Base-by-base conservation (phyloP, 116 monocot genomes). In the Phalaenopsis hybrid region DNA sequence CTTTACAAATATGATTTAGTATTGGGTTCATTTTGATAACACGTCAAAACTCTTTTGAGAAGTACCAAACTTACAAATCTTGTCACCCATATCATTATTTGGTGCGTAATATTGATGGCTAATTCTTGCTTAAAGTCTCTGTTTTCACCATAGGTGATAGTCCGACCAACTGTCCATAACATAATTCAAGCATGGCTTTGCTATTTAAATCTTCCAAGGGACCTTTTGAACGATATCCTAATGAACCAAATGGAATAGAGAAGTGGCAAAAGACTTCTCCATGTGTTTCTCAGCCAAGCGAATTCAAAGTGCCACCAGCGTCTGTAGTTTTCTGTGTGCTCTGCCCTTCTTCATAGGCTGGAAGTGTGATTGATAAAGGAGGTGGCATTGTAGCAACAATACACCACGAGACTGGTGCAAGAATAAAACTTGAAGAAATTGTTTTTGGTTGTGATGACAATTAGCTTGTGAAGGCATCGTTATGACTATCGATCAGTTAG, bases 301-400 rank as follows among this genome's bases (percentile, higher is more conserved):
- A 85, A 44, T 76, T 81, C 12, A 91, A 85, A 80, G 16, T 44
- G 18, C 25, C 81, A 16, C 76, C 85, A 20, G 88, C 93, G 17
- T 77, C 88, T 85, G 51, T 87, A 50, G 81, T 90, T 8, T 93
- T 93, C 73, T 91, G 93, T 5, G 46, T 98, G 28, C 91, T 98
- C 58, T 98, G 94, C 50, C 95, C 89, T 70, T 43, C 85, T 78
- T 90, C 98, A 0, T 90, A 93, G 76, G 88, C 87, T 82, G 98
- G 95, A 43, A 88, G 90, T 75, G 67, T 94, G 15, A 92, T 98
- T 83, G 98, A 95, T 13, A 95, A 93, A 89, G 98, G 95, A 55
- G 98, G 95, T 41, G 79, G 89, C 23, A 86, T 95, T 80, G 84
- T 98, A 57, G 82, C 89, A 59, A 98, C 87, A 78, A 98, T 98